Conservation (phyloP, 768 basidiomycete genomes). For the Dioszegia crocea region DNA sequence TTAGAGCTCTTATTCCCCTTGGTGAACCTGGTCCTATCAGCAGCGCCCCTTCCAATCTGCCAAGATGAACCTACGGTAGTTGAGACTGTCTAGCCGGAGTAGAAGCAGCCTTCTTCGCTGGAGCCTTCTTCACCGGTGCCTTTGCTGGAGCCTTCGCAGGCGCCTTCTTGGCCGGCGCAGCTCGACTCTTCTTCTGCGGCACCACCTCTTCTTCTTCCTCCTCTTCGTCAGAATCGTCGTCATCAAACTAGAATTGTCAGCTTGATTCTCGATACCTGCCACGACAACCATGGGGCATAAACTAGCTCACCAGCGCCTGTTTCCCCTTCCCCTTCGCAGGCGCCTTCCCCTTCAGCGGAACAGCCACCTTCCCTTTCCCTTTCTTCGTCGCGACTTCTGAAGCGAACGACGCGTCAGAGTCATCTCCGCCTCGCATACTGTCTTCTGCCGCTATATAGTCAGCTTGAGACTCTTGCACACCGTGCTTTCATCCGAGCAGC, state of each 20-base stretch:
- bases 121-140: conserved; percentile 56
- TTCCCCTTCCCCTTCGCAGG: conserved; percentile 36
- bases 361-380: conserved; percentile 16
- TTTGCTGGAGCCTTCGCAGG: conserved; percentile 15
- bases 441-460: conserved; percentile 11
- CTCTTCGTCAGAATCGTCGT: conserved; percentile 42
- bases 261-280: neutral
- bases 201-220: conserved; percentile 40
- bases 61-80: conserved; percentile 10
- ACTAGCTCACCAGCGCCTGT: conserved; percentile 29
- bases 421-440: conserved; percentile 10
- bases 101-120: conserved; percentile 52
- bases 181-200: conserved; percentile 22
- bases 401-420: conserved; percentile 58
- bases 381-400: conserved; percentile 50
- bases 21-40: neutral
- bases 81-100: conserved; percentile 3
- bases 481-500: neutral
- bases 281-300: neutral
- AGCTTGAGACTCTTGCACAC: neutral
- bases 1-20: neutral
- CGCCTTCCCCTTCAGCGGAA: conserved; percentile 32
- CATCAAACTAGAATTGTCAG: conserved; percentile 10
- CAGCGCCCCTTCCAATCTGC: too few species aligned
- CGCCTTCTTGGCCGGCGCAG: conserved; percentile 12